phyloP scores from a whole-genome alignment of 805 yeast species.

The Hanseniaspora pseudoguilliermondii region DNA sequence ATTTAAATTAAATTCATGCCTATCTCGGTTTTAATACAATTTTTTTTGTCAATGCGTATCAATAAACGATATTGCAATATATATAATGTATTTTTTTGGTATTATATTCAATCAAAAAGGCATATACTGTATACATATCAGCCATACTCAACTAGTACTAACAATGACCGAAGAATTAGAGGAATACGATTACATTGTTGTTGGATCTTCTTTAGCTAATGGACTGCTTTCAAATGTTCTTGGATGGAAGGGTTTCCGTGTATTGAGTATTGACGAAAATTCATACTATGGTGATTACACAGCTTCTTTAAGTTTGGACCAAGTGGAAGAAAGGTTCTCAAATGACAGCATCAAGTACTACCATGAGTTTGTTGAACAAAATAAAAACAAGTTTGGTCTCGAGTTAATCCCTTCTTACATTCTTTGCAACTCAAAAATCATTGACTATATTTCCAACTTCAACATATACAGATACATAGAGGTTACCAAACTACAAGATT shows the following conservation, averaged over 20 bases:
- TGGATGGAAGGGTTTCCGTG: slow-evolving; percentile 97
- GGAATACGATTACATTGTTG: slow-evolving; percentile 73
- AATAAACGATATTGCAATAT: no score
- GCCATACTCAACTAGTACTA: background rate
- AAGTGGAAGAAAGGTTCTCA: slow-evolving; percentile 69
- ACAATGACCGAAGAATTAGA: slow-evolving; percentile 34
- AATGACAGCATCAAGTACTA: slow-evolving; percentile 41
- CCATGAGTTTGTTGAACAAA: slow-evolving; percentile 5
- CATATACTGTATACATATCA: no score
- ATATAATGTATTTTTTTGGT: no score
- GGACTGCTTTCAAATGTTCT: slow-evolving; percentile 83
- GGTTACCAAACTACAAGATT: slow-evolving; percentile 74
- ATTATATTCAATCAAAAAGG: no score
- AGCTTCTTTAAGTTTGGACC: slow-evolving; percentile 78
- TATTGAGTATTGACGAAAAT: slow-evolving; percentile 76
- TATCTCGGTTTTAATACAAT: no score
- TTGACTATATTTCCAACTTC: slow-evolving; percentile 44
- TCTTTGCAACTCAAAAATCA: slow-evolving; percentile 79
- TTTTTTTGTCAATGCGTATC: no score
- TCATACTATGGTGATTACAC: slow-evolving; percentile 79
- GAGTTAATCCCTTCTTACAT: slow-evolving; percentile 78
- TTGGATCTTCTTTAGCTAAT: slow-evolving; percentile 87
- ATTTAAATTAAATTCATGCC: no score
- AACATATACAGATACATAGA: slow-evolving; percentile 86
- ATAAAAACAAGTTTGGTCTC: slow-evolving; percentile 63